Evolutionary conservation across 805 yeast species (phyloP).

Genomic region (Pachysolen tannophilus): DNA sequence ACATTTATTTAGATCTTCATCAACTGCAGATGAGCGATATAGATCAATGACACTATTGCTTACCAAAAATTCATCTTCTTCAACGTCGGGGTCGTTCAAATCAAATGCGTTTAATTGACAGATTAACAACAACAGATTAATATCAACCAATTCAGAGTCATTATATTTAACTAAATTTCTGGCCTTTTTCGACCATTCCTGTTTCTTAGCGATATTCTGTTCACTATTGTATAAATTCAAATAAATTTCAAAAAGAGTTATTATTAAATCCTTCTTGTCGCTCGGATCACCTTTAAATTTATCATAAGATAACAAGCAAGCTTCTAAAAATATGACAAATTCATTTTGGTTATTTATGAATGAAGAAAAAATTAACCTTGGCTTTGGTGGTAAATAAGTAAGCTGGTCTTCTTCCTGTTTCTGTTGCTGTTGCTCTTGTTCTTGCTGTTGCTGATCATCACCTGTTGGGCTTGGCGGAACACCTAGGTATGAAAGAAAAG

Average conservation of each 20-base stretch:
- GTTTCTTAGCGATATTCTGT: conserved; percentile 1
- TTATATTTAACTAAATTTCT: conserved; percentile 28
- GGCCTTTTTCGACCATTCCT: conserved; percentile 64
- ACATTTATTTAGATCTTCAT: conserved; percentile 50
- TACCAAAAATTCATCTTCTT: conserved; percentile 29
- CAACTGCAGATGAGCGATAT: conserved; percentile 56
- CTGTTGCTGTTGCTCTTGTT: conserved; percentile 4
- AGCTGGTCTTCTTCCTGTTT: conserved; percentile 28
- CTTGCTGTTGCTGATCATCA: background rate
- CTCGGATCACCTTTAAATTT: conserved; percentile 60
- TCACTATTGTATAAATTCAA: conserved; percentile 43
- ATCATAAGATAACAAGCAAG: conserved; percentile 75
- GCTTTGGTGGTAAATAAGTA: conserved; percentile 87
- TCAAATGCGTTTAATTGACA: conserved; percentile 50
- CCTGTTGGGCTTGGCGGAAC: no score
- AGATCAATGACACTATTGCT: conserved; percentile 43
- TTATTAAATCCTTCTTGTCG: conserved; percentile 66
- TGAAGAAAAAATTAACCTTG: conserved; percentile 77
- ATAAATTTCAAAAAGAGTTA: conserved; percentile 79
- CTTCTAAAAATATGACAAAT: conserved; percentile 88
- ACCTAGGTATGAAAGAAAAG: conserved; percentile 46
- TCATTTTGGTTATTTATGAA: conserved; percentile 82
- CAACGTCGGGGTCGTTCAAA: conserved; percentile 33
- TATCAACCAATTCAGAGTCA: conserved; percentile 42
- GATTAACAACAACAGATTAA: conserved; percentile 43